Conservation (phyloP, 306 rosid species). For the Quercus robur region DNA sequence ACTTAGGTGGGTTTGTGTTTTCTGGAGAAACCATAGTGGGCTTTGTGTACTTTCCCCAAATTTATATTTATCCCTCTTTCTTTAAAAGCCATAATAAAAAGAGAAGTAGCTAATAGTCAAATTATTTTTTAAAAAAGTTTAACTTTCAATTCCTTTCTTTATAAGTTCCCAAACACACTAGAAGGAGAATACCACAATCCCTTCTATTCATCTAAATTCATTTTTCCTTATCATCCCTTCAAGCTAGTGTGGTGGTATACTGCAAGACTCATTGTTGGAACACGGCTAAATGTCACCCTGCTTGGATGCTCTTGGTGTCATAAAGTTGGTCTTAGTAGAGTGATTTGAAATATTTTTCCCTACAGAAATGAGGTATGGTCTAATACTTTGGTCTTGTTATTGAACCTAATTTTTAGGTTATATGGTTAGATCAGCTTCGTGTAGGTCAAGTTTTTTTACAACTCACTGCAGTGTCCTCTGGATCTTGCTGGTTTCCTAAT, state of each 20-base stretch:
- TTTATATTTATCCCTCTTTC: not conserved
- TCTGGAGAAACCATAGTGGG: too few relatives aligned
- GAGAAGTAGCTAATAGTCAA: not conserved
- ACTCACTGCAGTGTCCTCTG: not conserved
- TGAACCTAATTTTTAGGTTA: not conserved
- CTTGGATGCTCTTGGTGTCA: not conserved
- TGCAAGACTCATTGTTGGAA: not conserved
- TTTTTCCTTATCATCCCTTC: not conserved
- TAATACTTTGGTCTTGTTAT: not conserved
- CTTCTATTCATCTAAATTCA: not conserved
- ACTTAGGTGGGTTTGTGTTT: too few relatives aligned
- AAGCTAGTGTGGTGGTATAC: not conserved
- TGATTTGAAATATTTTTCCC: not conserved
- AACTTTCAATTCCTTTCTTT: not conserved
- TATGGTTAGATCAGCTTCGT: not conserved
- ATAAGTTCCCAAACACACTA: not conserved
- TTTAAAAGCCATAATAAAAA: not conserved
- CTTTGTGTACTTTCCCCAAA: too few relatives aligned
- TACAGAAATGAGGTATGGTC: not conserved
- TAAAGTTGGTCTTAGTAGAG: not conserved
- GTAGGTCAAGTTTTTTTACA: not conserved
- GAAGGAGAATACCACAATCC: not conserved
- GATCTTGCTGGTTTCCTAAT: not conserved
- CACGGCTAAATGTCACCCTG: not conserved
- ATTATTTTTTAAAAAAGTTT: not conserved